Conservation (phyloP, 164 flowering plant species). For the Magnolia changhungtana region DNA sequence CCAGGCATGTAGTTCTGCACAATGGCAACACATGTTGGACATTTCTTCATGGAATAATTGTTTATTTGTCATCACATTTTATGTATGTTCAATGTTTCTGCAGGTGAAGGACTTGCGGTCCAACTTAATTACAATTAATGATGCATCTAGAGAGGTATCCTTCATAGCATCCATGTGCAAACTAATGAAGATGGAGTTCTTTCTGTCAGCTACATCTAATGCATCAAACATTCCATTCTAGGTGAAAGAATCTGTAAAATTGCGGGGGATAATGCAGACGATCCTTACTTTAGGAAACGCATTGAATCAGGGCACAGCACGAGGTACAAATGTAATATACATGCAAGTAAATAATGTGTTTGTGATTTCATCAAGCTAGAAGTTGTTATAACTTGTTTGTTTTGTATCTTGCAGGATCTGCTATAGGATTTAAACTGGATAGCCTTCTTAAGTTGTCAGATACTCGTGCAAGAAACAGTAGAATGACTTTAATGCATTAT, state of each 20-base stretch:
- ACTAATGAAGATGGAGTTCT: background rate
- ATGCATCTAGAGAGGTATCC: constrained; percentile 79
- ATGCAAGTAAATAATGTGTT: background rate
- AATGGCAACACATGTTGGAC: background rate
- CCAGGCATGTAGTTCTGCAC: constrained; percentile 51
- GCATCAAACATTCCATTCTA: constrained; percentile 25
- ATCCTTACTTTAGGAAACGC: constrained; percentile 97
- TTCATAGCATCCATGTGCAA: background rate
- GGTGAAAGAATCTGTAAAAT: constrained; percentile 86
- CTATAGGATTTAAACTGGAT: constrained; percentile 95
- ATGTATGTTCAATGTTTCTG: constrained; percentile 8
- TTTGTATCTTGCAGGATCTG: constrained; percentile 66
- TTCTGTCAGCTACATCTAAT: constrained; percentile 7
- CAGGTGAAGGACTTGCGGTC: constrained; percentile 76
- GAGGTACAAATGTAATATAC: constrained; percentile 47
- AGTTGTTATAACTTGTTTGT: background rate
- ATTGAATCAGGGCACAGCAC: constrained; percentile 94
- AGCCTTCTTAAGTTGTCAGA: constrained; percentile 97
- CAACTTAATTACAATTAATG: constrained; percentile 65
- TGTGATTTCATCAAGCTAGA: background rate
- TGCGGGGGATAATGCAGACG: constrained; percentile 97
- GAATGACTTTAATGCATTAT: constrained; percentile 97
- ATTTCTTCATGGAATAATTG: background rate
- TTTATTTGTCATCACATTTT: background rate
- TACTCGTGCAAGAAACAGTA: constrained; percentile 96